phyloP scores from a whole-genome alignment of 2,329 filamentous ascomycete genomes.

The Sclerotinia subarctica region DNA sequence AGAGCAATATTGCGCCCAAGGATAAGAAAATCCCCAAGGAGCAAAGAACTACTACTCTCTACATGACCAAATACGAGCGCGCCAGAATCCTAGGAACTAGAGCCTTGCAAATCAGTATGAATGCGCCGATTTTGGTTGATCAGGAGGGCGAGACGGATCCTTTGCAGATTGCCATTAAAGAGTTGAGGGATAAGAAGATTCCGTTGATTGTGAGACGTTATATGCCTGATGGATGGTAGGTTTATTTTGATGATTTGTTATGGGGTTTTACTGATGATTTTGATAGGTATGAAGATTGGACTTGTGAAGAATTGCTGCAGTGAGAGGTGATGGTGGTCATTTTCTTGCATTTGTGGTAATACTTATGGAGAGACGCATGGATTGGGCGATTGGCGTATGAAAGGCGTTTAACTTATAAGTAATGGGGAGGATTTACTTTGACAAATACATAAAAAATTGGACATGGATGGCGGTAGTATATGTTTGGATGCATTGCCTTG shows the following conservation, averaged over 20 bases:
- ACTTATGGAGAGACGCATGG: constrained; percentile 25
- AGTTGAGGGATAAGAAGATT: constrained; percentile 97
- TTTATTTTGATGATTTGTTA: constrained; percentile 31
- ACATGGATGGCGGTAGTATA: background rate
- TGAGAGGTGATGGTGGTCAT: constrained; percentile 24
- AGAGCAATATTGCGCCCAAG: constrained; percentile 55
- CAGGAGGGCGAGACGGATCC: constrained; percentile 97
- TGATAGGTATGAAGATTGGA: constrained; percentile 90
- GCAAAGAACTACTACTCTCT: constrained; percentile 87
- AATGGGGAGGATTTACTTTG: constrained; percentile 4
- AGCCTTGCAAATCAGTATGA: constrained; percentile 97
- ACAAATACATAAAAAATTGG: background rate
- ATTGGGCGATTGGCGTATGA: constrained; percentile 35
- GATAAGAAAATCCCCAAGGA: constrained; percentile 90
- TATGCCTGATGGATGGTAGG: constrained; percentile 92
- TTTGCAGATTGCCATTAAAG: constrained; percentile 94
- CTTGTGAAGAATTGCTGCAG: constrained; percentile 83
- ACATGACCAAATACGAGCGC: constrained; percentile 99
- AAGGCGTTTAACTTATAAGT: constrained; percentile 24
- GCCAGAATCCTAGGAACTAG: constrained; percentile 90
- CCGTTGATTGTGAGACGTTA: constrained; percentile 92
- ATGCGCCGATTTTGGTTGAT: constrained; percentile 93
- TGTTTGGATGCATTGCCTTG: background rate
- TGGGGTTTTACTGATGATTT: constrained; percentile 11
- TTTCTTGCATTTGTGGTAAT: constrained; percentile 18